A percentile compares a stretch with the other conserved stretches of the same genome.
Evolutionary conservation across 2,329 filamentous ascomycete species (phyloP).

Genomic region (Endoconidiophora laricicola): DNA sequence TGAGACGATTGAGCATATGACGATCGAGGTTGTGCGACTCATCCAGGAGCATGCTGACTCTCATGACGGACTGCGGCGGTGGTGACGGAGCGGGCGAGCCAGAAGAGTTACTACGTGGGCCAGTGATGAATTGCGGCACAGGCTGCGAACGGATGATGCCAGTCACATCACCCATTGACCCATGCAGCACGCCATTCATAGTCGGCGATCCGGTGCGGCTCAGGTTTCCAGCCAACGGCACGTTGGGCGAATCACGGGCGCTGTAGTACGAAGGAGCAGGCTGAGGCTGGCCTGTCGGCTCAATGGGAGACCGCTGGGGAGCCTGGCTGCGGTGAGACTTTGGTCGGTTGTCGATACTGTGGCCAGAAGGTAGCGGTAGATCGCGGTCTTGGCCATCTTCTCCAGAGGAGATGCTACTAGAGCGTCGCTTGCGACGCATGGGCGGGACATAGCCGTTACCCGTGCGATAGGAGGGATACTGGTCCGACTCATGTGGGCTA

Average conservation of each 20-base stretch:
- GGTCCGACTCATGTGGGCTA: no score
- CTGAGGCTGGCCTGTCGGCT: neutral
- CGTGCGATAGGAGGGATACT: no score
- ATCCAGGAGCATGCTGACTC: neutral
- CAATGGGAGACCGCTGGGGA: slow-evolving; percentile 24
- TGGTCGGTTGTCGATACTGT: slow-evolving; percentile 20
- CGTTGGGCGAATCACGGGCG: neutral
- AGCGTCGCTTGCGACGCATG: no score
- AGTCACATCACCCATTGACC: no score
- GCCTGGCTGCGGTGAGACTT: slow-evolving; percentile 30
- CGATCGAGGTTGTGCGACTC: slow-evolving; percentile 6
- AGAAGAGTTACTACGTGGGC: neutral
- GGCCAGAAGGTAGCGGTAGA: slow-evolving; percentile 26
- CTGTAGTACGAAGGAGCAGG: neutral
- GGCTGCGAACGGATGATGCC: neutral
- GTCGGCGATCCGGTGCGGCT: slow-evolving; percentile 10
- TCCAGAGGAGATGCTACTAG: no score
- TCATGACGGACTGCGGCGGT: neutral
- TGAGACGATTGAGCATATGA: slow-evolving; percentile 9
- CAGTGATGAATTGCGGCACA: neutral
- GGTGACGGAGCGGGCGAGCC: neutral
- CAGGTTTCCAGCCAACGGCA: slow-evolving; percentile 1
- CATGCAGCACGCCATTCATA: neutral
- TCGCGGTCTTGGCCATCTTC: slow-evolving; percentile 28
- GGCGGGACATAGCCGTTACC: no score